phyloP scores from a whole-genome alignment of 139 green algal genomes.

The Chlamydomonas incerta region DNA sequence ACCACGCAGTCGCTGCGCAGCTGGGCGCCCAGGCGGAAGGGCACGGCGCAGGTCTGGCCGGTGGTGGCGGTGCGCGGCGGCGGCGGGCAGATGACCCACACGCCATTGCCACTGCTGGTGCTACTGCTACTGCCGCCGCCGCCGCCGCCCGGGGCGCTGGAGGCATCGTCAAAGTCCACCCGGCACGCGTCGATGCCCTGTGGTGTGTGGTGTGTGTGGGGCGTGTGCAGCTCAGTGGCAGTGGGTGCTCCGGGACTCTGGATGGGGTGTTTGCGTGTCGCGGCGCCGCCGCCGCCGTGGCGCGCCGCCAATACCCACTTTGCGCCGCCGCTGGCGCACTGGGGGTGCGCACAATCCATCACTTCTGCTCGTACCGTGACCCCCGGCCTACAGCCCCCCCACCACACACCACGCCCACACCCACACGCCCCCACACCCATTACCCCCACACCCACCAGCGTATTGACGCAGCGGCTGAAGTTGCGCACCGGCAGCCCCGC shows the following conservation, averaged over 20 bases:
- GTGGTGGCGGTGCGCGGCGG: background rate
- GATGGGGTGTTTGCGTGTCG: no score
- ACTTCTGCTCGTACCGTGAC: no score
- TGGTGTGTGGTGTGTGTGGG: no score
- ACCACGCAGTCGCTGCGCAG: slow-evolving; percentile 26
- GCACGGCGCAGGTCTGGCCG: slow-evolving; percentile 26
- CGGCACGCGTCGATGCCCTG: slow-evolving; percentile 32
- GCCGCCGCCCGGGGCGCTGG: no score
- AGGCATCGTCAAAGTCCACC: background rate
- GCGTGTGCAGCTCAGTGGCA: no score
- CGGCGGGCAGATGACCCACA: slow-evolving; percentile 40
- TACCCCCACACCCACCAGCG: background rate
- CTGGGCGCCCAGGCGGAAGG: slow-evolving; percentile 4
- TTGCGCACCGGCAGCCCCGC: background rate
- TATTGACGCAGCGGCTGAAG: slow-evolving; percentile 23
- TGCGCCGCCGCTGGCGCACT: no score
- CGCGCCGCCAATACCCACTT: no score
- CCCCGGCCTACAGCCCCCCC: no score
- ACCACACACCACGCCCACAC: background rate
- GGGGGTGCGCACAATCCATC: no score
- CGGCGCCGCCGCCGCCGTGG: no score
- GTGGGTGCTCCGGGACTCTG: no score
- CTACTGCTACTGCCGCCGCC: no score
- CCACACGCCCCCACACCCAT: background rate
- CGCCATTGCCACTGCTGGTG: background rate